These are phyloP conservation scores for Hygrophorus russula DNA, from an alignment of 768 basidiomycete species.

Conservation along the genomic window DNA sequence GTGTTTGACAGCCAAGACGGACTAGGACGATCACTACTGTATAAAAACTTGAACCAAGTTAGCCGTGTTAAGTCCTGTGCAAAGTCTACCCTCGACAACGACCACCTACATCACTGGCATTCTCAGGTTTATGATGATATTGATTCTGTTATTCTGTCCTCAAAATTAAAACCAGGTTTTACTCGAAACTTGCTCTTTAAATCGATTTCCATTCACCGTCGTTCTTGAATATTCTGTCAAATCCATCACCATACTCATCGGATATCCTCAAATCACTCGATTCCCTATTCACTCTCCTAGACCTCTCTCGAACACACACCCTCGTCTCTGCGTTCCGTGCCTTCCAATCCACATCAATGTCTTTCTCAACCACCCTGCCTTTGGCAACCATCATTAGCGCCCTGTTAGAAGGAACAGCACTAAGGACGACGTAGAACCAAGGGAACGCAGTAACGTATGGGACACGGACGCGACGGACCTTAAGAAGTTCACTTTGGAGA, in stretches of 20 bases:
- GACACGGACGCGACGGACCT: constrained; percentile 67
- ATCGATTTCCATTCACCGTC: constrained; percentile 41
- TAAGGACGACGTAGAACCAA: constrained; percentile 20
- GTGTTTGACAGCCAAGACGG: too few species aligned
- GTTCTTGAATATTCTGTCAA: too few species aligned
- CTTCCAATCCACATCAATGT: constrained; percentile 40
- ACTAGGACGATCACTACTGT: too few species aligned
- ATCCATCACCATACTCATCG: constrained; percentile 46
- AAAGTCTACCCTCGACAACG: too few species aligned
- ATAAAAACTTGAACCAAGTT: too few species aligned
- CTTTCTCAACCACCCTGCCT: constrained; percentile 37
- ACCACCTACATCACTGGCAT: too few species aligned
- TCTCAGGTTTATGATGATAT: too few species aligned
- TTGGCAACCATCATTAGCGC: constrained; percentile 51
- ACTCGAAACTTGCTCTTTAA: too few species aligned
- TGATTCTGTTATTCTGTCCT: too few species aligned
- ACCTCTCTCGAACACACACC: constrained; percentile 40
- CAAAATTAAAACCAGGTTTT: too few species aligned
- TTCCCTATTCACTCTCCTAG: constrained; percentile 47
- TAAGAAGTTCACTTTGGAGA: constrained; percentile 51
- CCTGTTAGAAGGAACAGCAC: constrained; percentile 66
- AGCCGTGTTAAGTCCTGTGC: too few species aligned
- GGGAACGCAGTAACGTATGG: constrained; percentile 61
- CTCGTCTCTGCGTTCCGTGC: constrained; percentile 41
- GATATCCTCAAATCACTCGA: constrained; percentile 58